phyloP scores from a whole-genome alignment of 2,329 filamentous ascomycete species.

The Cercospora sp. region DNA sequence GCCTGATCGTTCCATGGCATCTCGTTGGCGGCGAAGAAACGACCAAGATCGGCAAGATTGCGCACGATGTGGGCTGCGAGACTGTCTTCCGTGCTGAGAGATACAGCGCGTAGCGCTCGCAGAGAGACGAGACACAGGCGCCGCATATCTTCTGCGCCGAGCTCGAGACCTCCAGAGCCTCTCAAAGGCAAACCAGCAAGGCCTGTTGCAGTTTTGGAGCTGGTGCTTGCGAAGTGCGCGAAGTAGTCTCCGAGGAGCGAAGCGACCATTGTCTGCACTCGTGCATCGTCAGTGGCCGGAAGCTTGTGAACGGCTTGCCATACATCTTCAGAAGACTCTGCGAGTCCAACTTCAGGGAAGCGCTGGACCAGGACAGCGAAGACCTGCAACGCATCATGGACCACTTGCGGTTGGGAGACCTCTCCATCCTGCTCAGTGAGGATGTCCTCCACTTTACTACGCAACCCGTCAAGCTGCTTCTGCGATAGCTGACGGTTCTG shows the following conservation, averaged over 20 bases:
- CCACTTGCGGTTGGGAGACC: conserved; percentile 66
- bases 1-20: conserved; percentile 49
- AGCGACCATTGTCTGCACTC: conserved; percentile 75
- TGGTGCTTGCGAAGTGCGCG: conserved; percentile 70
- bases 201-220: conserved; percentile 51
- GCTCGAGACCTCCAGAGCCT: conserved; percentile 69
- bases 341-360: conserved; percentile 65
- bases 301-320: conserved; percentile 71
- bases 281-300: conserved; percentile 69
- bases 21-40: conserved; percentile 61
- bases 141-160: conserved; percentile 66
- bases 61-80: conserved; percentile 78
- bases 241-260: conserved; percentile 76
- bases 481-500: conserved; percentile 64
- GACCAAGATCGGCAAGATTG: conserved; percentile 79
- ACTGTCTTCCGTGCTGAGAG: conserved; percentile 61
- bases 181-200: conserved; percentile 61
- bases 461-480: conserved; percentile 66
- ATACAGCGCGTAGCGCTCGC: conserved; percentile 61
- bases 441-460: conserved; percentile 53
- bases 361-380: conserved; percentile 67
- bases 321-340: conserved; percentile 60
- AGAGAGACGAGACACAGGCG: conserved; percentile 59
- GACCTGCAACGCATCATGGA: conserved; percentile 72
- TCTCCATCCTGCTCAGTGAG: conserved; percentile 53